A percentile compares a stretch with the other conserved stretches of the same genome.
phyloP scores from a whole-genome alignment of 1,284 basidiomycete genomes.

The Inonotus hispidus region DNA sequence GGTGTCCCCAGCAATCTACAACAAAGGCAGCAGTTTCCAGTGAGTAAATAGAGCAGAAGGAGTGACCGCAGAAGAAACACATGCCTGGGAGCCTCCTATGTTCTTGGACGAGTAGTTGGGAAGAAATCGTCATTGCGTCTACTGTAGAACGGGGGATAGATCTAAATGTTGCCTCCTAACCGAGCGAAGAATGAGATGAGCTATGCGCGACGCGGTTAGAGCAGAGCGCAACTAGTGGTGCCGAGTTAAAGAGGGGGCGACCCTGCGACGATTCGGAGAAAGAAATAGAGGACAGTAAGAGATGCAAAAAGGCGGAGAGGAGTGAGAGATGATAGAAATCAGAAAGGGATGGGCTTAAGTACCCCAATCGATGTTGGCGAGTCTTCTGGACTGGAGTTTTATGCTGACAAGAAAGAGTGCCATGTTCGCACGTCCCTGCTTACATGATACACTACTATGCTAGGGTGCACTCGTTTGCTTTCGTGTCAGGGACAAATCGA shows the following conservation, averaged over 20 bases:
- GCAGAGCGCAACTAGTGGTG: background rate
- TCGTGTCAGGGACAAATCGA: background rate
- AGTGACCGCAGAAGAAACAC: background rate
- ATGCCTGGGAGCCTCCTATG: conserved; percentile 13
- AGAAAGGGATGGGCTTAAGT: background rate
- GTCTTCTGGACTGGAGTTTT: background rate
- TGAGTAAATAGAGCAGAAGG: background rate
- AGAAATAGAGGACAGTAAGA: too few species aligned
- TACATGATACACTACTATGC: background rate
- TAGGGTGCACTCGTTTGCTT: too few species aligned
- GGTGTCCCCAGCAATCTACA: conserved; percentile 89
- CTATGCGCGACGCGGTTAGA: too few species aligned
- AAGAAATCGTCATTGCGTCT: conserved; percentile 4
- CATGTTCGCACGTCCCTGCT: background rate
- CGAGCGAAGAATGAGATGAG: background rate
- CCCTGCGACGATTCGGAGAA: background rate
- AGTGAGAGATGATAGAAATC: too few species aligned
- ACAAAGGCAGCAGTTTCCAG: background rate
- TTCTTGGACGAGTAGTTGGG: background rate
- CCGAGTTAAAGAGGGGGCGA: background rate
- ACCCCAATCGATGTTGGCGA: background rate
- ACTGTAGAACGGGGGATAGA: background rate
- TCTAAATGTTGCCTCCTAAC: background rate
- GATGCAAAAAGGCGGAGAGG: background rate
- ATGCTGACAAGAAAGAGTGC: background rate